These are phyloP conservation scores for Penicillium corylophilum DNA, from an alignment of 2,329 filamentous ascomycete species.

Conservation along the genomic window DNA sequence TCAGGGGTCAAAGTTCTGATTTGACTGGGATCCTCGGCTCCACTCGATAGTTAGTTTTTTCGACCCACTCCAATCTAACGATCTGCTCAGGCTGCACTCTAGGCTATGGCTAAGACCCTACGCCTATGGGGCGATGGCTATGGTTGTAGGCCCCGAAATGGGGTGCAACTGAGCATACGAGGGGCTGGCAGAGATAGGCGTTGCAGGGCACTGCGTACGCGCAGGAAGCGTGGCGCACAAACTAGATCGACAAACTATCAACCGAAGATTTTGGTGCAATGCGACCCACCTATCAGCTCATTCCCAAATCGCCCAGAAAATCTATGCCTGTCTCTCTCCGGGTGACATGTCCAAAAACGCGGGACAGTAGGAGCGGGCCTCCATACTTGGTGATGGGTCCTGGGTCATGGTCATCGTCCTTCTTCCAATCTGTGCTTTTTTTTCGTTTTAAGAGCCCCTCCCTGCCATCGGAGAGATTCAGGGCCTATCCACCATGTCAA, in stretches of 20 bases:
- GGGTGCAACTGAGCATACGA: no score
- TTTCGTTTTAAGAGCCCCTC: constrained; percentile 5
- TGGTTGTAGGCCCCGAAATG: no score
- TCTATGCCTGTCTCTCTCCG: constrained; percentile 8
- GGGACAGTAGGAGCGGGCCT: constrained; percentile 12
- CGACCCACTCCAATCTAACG: neutral
- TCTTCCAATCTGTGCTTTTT: neutral
- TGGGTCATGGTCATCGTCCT: constrained; percentile 1
- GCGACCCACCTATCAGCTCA: constrained; percentile 18
- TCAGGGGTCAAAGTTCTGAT: neutral
- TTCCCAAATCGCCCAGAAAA: neutral
- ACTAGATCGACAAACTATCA: constrained; percentile 24
- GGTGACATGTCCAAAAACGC: constrained; percentile 32
- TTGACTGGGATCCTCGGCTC: constrained; percentile 10
- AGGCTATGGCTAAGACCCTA: no score
- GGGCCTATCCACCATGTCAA: constrained; percentile 15
- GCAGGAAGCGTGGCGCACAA: constrained; percentile 11
- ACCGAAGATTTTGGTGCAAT: constrained; percentile 9
- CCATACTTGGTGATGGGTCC: constrained; percentile 7
- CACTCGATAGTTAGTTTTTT: constrained; percentile 13
- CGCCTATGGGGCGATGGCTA: no score
- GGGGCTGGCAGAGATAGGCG: neutral
- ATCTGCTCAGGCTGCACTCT: neutral
- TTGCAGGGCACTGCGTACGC: neutral
- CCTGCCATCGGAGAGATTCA: neutral